These are phyloP conservation scores for Podaxis sp. DNA, from an alignment of 768 basidiomycete genomes.

Conservation along the genomic window DNA sequence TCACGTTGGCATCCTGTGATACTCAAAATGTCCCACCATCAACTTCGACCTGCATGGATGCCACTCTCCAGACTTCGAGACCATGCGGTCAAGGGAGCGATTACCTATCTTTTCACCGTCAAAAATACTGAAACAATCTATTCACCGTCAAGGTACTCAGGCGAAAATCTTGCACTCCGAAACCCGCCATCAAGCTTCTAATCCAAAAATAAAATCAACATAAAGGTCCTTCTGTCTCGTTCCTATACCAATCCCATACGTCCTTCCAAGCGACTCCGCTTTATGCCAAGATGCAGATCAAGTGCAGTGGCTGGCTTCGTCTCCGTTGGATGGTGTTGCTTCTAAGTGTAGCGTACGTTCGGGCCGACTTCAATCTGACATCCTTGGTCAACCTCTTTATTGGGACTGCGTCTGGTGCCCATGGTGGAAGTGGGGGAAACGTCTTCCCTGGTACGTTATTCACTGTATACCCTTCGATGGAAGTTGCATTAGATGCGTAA, in stretches of 20 bases:
- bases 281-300: background rate
- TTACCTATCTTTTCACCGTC: too few relatives aligned
- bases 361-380: slow-evolving; percentile 32
- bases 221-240: background rate
- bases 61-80: background rate
- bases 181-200: background rate
- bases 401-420: slow-evolving; percentile 45
- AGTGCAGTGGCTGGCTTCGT: background rate
- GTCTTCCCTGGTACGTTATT: slow-evolving; percentile 41
- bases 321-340: background rate
- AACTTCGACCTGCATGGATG: background rate
- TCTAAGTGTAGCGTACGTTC: background rate
- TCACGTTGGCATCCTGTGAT: background rate
- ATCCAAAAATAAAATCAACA: background rate
- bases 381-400: slow-evolving; percentile 53
- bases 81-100: background rate
- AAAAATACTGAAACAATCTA: too few relatives aligned
- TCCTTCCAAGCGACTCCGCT: background rate
- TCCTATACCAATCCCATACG: too few relatives aligned
- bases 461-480: background rate
- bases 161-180: background rate
- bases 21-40: background rate
- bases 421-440: slow-evolving; percentile 47
- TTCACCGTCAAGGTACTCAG: background rate
- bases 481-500: background rate